Percentiles rank a stretch among this genome's conserved stretches.
phyloP scores from a whole-genome alignment of 176 grass and related monocot genomes.

The Hyparrhenia diplandra region DNA sequence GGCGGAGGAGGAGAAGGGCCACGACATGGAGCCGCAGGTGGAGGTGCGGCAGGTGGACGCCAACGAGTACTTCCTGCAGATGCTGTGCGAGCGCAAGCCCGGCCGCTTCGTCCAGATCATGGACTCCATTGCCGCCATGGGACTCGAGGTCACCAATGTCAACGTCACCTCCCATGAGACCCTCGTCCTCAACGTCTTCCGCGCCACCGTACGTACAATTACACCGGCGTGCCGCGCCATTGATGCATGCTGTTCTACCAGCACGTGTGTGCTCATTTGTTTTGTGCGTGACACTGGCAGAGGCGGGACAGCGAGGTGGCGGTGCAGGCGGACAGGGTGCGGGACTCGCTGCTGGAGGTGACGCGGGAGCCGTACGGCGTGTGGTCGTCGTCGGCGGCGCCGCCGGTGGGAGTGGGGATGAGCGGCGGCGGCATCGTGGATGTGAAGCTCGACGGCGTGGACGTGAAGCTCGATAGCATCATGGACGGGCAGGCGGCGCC shows the following conservation, averaged over 20 bases:
- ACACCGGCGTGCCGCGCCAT: not conserved
- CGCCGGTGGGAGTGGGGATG: not conserved
- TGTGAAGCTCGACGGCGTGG: constrained; percentile 7
- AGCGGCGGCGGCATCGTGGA: not conserved
- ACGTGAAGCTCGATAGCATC: constrained; percentile 4
- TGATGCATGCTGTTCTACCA: not conserved
- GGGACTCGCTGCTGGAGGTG: constrained; percentile 81
- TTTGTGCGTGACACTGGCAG: constrained; percentile 25
- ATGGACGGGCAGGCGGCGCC: not conserved
- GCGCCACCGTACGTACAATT: constrained; percentile 44
- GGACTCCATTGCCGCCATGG: constrained; percentile 61
- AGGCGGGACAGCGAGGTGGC: constrained; percentile 56
- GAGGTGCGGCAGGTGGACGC: constrained; percentile 74
- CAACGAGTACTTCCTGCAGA: constrained; percentile 90
- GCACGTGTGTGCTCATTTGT: not conserved
- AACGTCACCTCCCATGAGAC: constrained; percentile 67
- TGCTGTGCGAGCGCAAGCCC: constrained; percentile 62
- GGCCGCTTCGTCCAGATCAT: constrained; percentile 66
- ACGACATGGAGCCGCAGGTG: constrained; percentile 75
- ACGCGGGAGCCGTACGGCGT: constrained; percentile 49
- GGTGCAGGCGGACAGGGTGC: constrained; percentile 68
- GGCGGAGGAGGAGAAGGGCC: constrained; percentile 17
- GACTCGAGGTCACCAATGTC: constrained; percentile 75
- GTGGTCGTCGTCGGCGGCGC: constrained; percentile 30
- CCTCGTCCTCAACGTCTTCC: constrained; percentile 75